Base-by-base conservation (phyloP, 2,329 filamentous ascomycete species). In the Dactylellina parvicollis region DNA sequence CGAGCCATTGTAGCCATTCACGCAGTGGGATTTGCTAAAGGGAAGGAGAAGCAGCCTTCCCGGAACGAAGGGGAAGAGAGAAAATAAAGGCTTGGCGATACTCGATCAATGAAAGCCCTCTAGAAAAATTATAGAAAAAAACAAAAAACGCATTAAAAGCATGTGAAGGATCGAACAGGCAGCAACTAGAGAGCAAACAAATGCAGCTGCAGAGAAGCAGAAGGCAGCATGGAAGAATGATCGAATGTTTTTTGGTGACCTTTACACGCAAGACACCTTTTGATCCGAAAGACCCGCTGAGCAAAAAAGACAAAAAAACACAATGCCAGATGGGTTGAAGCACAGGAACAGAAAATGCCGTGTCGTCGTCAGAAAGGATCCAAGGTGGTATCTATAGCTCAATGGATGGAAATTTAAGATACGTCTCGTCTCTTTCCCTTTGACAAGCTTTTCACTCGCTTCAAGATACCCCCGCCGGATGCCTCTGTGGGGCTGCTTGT, bases 361-460 rank as follows among this genome's bases (percentile, higher is more conserved):
- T 49, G 16, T 49, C 44, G 24, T 49, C 44, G 20, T 49, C 4
- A 20, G 16, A n/a, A 49, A 28, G 40, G 8, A 49, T 49, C 44
- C 24, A n/a, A 24, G 16, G 22, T 49, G 44, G 20, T 22, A 30
- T 49, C 12, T 49, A 49, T 14, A 20, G 40, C 16, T n/a, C 20
- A 44, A 7, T 16, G 30, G 47, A 36, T 36, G 24, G 9, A 9
- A 20, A 12, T 30, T 67, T 42, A 74, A 10, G 70, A 74, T 22
- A 49, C 75, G 49, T 78, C 75, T 50, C 76, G 70, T 57, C 71
- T 75, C 75, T 78, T 78, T 8, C 80, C 74, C 74, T 79, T 79
- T 16, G 77, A 78, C 65, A 79, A 75, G 70, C 77, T 79, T 61
- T 77, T 76, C 16, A 79, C 77, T 40, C 77, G 67, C 65, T 78